Base-by-base conservation (phyloP, 805 yeast species). In the Cyberlindnera mrakii region DNA sequence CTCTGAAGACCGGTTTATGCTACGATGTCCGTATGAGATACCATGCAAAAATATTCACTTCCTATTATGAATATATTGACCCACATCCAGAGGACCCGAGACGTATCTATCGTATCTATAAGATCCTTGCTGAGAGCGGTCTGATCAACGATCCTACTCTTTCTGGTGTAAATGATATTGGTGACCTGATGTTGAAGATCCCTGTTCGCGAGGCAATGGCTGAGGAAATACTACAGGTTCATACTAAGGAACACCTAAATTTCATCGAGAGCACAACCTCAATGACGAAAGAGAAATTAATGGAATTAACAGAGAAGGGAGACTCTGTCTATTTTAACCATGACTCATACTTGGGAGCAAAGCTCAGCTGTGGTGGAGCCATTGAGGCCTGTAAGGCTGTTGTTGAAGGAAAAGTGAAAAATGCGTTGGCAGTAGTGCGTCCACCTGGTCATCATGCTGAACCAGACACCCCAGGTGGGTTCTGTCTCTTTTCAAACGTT, bases 381-480 rank as follows among this genome's bases (percentile, higher is more conserved):
- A 93, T 93, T 40, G 98, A 93, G 63, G 96, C 96, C 1, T 90
- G 98, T 62, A 78, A 80, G 51, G 96, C 98, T 0, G 98, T 93
- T 17, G 85, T 93, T 9, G 97, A 90, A 60, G 95, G 96, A 3
- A 69, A 74, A 43, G 98, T 91, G 27, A 88, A 88, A 58, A 93
- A 93, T 60, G 82, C 97, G 0, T 59, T 93, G 39, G 99, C 99
- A 0, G 86, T 93, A 7, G 96, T 93, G 14, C 78, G 99, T 51
- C 99, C 99, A 2, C 99, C 99, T 0, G 99, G 99, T 6, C 99
- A 93, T 67, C 99, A 93, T 60, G 98, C 99, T 1, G 99, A 95
- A 59, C 99, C 99, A 2, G 93, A 87, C 52, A 71, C 89, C 14
- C 95, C 99, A 0, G 98, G 96, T 38, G 99, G 99, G 13, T 93